These are phyloP conservation scores for Pulveroboletus sp. DNA, from an alignment of 768 basidiomycete species.

Conservation along the genomic window DNA sequence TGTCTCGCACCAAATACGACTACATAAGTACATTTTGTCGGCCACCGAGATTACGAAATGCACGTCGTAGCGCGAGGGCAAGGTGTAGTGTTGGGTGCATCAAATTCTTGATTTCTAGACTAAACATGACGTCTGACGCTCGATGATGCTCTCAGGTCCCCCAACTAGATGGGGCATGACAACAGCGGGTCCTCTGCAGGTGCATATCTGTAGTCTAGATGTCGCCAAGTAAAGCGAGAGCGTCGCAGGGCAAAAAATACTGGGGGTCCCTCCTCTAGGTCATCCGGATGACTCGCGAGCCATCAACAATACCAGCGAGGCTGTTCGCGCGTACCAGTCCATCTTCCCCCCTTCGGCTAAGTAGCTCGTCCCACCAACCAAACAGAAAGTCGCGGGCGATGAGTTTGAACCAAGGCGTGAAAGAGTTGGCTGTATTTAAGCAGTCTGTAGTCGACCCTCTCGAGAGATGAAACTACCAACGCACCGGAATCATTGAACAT, in stretches of 20 bases:
- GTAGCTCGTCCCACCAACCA: slow-evolving; percentile 96
- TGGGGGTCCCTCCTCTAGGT: slow-evolving; percentile 18
- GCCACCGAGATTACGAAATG: no score
- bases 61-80: no score
- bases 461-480: slow-evolving; percentile 14
- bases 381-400: slow-evolving; percentile 96
- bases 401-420: slow-evolving; percentile 99
- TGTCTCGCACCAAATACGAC: no score
- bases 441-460: background rate
- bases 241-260: background rate
- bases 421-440: slow-evolving; percentile 59
- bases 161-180: background rate
- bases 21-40: no score
- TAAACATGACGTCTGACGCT: background rate
- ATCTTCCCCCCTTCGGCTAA: slow-evolving; percentile 49
- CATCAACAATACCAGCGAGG: slow-evolving; percentile 59
- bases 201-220: background rate
- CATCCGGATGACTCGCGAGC: slow-evolving; percentile 71
- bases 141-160: no score
- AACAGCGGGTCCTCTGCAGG: background rate
- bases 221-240: background rate
- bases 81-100: no score
- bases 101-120: background rate
- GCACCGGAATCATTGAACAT: slow-evolving; percentile 85
- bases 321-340: slow-evolving; percentile 53